These are phyloP conservation scores for Claviceps spartinae DNA, from an alignment of 2,329 filamentous ascomycete genomes.

Conservation along the genomic window DNA sequence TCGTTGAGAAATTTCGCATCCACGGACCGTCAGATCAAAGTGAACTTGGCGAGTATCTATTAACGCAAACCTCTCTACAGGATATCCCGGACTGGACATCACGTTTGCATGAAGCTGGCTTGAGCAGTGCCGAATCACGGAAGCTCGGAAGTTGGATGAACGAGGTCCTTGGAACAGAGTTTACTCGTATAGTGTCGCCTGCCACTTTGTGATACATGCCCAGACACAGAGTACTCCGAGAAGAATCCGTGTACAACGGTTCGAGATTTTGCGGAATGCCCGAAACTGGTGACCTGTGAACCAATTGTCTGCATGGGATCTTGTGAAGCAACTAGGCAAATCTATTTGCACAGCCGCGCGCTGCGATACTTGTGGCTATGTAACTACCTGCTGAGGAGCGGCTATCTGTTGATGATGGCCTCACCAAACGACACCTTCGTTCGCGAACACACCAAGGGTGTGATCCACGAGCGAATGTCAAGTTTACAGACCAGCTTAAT, in stretches of 20 bases:
- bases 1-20: constrained; percentile 20
- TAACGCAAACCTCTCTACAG: constrained; percentile 6
- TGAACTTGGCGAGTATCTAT: not conserved
- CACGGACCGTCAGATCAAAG: constrained; percentile 6
- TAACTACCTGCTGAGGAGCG: not conserved
- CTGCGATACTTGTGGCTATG: too few relatives aligned
- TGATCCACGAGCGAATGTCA: too few relatives aligned
- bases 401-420: too few relatives aligned
- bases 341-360: too few relatives aligned
- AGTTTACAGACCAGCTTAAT: too few relatives aligned
- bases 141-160: constrained; percentile 19
- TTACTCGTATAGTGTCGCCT: constrained; percentile 9
- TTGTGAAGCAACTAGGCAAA: too few relatives aligned
- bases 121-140: constrained; percentile 11
- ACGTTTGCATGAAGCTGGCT: constrained; percentile 13
- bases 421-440: not conserved
- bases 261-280: not conserved
- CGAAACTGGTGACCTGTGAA: too few relatives aligned
- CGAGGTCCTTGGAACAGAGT: constrained; percentile 16
- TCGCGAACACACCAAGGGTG: not conserved
- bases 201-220: not conserved
- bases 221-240: not conserved
- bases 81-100: constrained; percentile 16
- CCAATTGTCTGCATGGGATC: too few relatives aligned
- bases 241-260: too few relatives aligned